Percentiles rank a stretch among this genome's conserved stretches.
Evolutionary conservation across 805 yeast species (phyloP).

Genomic region (Priceomyces haplophilus): DNA sequence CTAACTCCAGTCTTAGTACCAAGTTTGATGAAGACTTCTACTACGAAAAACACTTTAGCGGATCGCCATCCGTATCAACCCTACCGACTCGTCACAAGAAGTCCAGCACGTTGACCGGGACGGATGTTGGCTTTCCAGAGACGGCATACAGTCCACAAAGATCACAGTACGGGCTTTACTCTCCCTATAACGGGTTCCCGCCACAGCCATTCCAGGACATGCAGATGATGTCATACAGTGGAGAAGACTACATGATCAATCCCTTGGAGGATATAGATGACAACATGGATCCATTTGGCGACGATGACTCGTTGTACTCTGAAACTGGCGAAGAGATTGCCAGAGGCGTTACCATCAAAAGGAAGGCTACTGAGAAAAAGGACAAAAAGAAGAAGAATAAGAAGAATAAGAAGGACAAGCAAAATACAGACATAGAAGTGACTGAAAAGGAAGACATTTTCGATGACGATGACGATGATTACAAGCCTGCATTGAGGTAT

Average conservation of each 20-base stretch:
- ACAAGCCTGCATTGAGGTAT: constrained; percentile 39
- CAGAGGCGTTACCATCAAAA: constrained; percentile 29
- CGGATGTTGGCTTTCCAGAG: constrained; percentile 30
- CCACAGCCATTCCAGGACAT: constrained; percentile 18
- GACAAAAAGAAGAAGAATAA: constrained; percentile 1
- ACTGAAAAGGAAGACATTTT: constrained; percentile 7
- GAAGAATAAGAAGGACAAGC: not conserved
- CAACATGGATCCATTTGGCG: constrained; percentile 42
- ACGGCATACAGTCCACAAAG: constrained; percentile 24
- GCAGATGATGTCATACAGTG: constrained; percentile 23
- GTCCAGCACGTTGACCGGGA: constrained; percentile 29
- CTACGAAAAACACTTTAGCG: not conserved
- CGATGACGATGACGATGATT: constrained; percentile 33
- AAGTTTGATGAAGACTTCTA: constrained; percentile 16
- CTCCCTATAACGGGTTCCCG: constrained; percentile 3
- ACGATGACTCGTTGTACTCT: constrained; percentile 41
- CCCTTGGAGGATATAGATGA: constrained; percentile 39
- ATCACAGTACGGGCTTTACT: constrained; percentile 14
- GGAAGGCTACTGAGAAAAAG: constrained; percentile 14
- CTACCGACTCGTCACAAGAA: constrained; percentile 11
- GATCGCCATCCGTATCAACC: constrained; percentile 1
- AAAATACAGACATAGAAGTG: constrained; percentile 2
- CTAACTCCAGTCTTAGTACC: constrained; percentile 17
- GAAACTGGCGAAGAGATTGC: constrained; percentile 40
- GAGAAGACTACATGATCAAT: constrained; percentile 39